Conservation (phyloP, 2,329 filamentous ascomycete species). For the Pseudogymnoascus sp. region DNA sequence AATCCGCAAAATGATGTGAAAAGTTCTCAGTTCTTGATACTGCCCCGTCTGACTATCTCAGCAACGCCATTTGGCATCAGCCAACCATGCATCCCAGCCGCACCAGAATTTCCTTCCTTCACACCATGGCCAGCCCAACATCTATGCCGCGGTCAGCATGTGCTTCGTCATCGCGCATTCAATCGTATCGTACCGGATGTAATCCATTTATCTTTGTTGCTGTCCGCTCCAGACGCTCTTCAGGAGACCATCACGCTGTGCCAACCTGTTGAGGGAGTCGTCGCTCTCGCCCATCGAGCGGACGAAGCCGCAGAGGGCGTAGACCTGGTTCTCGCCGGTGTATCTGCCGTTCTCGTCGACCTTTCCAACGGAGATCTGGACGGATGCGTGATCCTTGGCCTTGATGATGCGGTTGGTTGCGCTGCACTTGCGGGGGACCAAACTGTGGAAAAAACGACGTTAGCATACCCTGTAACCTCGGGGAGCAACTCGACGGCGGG, state of each 20-base stretch:
- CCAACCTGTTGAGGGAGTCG: slow-evolving; percentile 89
- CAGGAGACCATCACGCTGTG: slow-evolving; percentile 92
- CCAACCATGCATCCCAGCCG: slow-evolving; percentile 18
- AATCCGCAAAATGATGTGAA: slow-evolving; percentile 19
- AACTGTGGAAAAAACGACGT: slow-evolving; percentile 47
- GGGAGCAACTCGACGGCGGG: slow-evolving; percentile 13
- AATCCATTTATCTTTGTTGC: slow-evolving; percentile 30
- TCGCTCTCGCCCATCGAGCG: slow-evolving; percentile 97
- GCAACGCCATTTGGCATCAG: slow-evolving; percentile 23
- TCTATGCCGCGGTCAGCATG: slow-evolving; percentile 7
- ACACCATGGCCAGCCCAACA: slow-evolving; percentile 10
- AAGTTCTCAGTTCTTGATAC: slow-evolving; percentile 27
- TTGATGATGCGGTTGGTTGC: slow-evolving; percentile 99
- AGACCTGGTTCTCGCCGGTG: slow-evolving; percentile 95
- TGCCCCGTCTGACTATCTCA: slow-evolving; percentile 28
- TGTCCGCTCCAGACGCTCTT: slow-evolving; percentile 88
- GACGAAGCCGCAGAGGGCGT: slow-evolving; percentile 96
- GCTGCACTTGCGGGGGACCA: slow-evolving; percentile 98
- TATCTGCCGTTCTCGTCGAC: slow-evolving; percentile 96
- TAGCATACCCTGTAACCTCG: slow-evolving; percentile 13
- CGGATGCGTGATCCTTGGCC: slow-evolving; percentile 98
- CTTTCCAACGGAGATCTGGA: slow-evolving; percentile 95
- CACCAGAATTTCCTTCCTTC: slow-evolving; percentile 11
- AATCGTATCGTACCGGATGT: slow-evolving; percentile 23
- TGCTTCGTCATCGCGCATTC: not conserved